Base-by-base conservation (phyloP, 2,329 filamentous ascomycete genomes). In the Colletotrichum coccodes region DNA sequence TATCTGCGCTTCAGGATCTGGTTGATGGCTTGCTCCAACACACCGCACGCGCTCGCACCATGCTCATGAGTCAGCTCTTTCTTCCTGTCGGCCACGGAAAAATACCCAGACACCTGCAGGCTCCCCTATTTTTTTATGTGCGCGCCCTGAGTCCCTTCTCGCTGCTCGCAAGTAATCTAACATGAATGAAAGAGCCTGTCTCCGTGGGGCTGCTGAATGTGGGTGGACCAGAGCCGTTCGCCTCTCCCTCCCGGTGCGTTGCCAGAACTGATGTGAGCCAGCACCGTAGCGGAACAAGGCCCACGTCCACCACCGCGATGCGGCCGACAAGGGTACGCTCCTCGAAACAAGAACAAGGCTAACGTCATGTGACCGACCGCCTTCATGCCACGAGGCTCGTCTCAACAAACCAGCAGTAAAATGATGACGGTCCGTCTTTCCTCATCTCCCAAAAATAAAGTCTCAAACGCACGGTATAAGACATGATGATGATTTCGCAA, bases 401-500 rank as follows among this genome's bases (percentile, higher is more conserved):
- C 36, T 32, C 21, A n/a, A 21, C 34, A 18, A 47, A 36, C 44
- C 67, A 57, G 52, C 49, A n/a, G 50, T 32, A n/a, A 50, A 34
- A 50, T 21, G 21, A 23, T 42, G 42, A 21, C 16, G 28, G 61
- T 23, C 46, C 32, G 30, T 28, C 28, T 53, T 16, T 50, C 16
- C 38, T 23, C 57, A 57, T 47, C 40, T 38, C 42, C 36, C 26
- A 30, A 56, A 42, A 47, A 50, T 23, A 59, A 49, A 47, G 44
- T 30, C 42, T 49, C 44, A 63, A 66, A 58, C 44, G 38, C 49
- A 61, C 40, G 49, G 52, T 38, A 60, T 53, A 56, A 69, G 60
- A 71, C 44, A 70, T 44, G 47, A 46, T 50, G 36, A 58, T 70
- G 54, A 46, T 69, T 65, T 58, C 65, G 52, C 69, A 70, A 70